Evolutionary conservation across 495 filamentous ascomycete species (phyloP).

Genomic region (Lasiosphaeria hispida): DNA sequence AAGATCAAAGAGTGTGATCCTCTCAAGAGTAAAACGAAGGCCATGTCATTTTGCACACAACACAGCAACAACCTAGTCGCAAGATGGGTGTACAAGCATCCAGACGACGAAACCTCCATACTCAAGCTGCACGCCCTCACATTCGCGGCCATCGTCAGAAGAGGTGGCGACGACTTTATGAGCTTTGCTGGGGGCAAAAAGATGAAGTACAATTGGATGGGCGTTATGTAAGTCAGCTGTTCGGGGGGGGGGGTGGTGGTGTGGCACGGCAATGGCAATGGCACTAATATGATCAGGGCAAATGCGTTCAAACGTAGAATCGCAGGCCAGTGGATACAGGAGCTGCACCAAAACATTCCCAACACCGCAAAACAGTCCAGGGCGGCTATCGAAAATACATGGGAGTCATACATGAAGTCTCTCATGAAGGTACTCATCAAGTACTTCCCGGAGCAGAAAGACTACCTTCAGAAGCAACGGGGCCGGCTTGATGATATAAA

Average conservation of each 20-base stretch:
- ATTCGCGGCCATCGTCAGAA: slow-evolving; percentile 18
- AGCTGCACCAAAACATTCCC: slow-evolving; percentile 4
- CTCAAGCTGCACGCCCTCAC: slow-evolving; percentile 9
- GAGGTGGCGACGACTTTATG: slow-evolving; percentile 14
- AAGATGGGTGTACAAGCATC: slow-evolving; percentile 14
- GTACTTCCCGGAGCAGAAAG: slow-evolving; percentile 2
- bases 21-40: background rate
- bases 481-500: background rate
- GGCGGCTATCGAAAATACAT: slow-evolving; percentile 1
- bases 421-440: background rate
- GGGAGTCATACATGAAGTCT: background rate
- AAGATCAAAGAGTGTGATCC: slow-evolving; percentile 7
- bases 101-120: background rate
- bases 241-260: no score
- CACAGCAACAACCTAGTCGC: slow-evolving; percentile 1
- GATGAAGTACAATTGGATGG: slow-evolving; percentile 22
- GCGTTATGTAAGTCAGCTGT: slow-evolving; percentile 9
- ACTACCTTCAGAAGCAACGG: background rate
- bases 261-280: background rate
- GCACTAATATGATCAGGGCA: slow-evolving; percentile 8
- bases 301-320: slow-evolving; percentile 10
- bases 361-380: background rate
- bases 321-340: background rate
- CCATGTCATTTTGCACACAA: background rate
- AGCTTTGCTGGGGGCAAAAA: slow-evolving; percentile 7